These are phyloP conservation scores for Myrmaecium sp. DNA, from an alignment of 2,329 filamentous ascomycete species.

Conservation along the genomic window DNA sequence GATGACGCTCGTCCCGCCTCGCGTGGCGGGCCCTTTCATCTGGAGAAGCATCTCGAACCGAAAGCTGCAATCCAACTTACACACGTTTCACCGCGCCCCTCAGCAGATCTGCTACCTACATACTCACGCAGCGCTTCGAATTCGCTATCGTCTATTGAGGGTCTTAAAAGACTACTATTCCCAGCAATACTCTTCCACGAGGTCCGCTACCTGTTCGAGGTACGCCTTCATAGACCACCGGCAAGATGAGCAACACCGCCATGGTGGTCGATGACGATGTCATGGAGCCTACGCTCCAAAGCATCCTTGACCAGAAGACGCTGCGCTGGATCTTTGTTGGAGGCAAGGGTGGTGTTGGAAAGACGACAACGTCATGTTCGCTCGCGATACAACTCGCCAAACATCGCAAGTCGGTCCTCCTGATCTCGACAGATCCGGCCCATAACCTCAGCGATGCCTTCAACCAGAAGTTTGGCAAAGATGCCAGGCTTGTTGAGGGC, in stretches of 20 bases:
- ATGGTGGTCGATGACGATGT: constrained; percentile 46
- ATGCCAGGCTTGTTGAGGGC: constrained; percentile 79
- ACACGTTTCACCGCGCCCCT: too few species aligned
- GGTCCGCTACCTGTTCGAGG: too few species aligned
- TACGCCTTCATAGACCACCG: too few species aligned
- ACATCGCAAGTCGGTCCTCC: constrained; percentile 83
- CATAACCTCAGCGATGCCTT: constrained; percentile 98
- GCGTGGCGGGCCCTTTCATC: too few species aligned
- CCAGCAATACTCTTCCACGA: too few species aligned
- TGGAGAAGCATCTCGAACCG: too few species aligned
- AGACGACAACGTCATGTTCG: constrained; percentile 98
- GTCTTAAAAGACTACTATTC: too few species aligned
- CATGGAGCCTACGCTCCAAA: constrained; percentile 84
- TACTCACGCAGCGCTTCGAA: too few species aligned
- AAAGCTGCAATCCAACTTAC: too few species aligned
- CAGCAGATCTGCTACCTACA: too few species aligned
- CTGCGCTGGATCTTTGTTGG: constrained; percentile 99
- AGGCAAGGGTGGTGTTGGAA: constrained; percentile 94
- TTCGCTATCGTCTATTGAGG: too few species aligned
- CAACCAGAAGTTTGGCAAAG: constrained; percentile 98
- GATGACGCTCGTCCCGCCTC: too few species aligned
- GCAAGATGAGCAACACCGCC: constrained; percentile 20
- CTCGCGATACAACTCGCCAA: constrained; percentile 94
- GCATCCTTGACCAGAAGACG: constrained; percentile 84
- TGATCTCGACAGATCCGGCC: constrained; percentile 95